Percentiles rank a stretch among this genome's conserved stretches.
These are phyloP conservation scores for Colletotrichum sp. DNA, from an alignment of 2,329 filamentous ascomycete genomes.

Conservation along the genomic window DNA sequence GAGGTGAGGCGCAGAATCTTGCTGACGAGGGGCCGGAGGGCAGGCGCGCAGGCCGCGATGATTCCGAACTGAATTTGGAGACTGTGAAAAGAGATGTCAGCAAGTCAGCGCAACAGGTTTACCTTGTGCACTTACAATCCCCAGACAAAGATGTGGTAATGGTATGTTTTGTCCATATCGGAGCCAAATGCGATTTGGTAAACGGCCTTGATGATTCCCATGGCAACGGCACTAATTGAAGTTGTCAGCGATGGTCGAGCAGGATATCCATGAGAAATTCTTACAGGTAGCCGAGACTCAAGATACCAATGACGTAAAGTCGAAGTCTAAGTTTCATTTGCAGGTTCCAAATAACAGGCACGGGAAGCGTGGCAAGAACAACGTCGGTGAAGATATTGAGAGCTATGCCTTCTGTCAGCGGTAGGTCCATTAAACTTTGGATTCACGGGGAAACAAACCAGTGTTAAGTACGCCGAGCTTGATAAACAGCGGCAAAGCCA, in stretches of 20 bases:
- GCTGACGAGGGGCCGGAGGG: conserved; percentile 39
- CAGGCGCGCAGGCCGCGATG: conserved; percentile 42
- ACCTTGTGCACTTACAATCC: conserved; percentile 33
- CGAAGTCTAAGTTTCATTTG: conserved; percentile 40
- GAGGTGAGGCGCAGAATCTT: conserved; percentile 28
- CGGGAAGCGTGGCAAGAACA: conserved; percentile 43
- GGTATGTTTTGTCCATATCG: conserved; percentile 34
- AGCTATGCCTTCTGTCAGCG: conserved; percentile 15
- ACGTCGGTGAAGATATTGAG: conserved; percentile 48
- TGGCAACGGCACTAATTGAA: conserved; percentile 36
- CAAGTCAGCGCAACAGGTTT: background rate
- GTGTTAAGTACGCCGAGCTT: conserved; percentile 44
- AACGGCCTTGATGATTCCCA: conserved; percentile 43
- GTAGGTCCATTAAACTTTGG: background rate
- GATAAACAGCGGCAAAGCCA: conserved; percentile 27
- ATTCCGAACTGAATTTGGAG: conserved; percentile 45
- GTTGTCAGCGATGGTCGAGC: background rate
- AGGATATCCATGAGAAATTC: background rate
- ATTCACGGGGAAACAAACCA: background rate
- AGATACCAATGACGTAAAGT: conserved; percentile 44
- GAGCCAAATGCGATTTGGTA: conserved; percentile 36
- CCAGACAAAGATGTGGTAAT: conserved; percentile 32
- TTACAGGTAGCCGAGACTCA: conserved; percentile 47
- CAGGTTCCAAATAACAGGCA: conserved; percentile 44
- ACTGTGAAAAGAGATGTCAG: conserved; percentile 32